Base-by-base conservation (phyloP, 73 alveolate genomes). In the Breviolum minutum region DNA sequence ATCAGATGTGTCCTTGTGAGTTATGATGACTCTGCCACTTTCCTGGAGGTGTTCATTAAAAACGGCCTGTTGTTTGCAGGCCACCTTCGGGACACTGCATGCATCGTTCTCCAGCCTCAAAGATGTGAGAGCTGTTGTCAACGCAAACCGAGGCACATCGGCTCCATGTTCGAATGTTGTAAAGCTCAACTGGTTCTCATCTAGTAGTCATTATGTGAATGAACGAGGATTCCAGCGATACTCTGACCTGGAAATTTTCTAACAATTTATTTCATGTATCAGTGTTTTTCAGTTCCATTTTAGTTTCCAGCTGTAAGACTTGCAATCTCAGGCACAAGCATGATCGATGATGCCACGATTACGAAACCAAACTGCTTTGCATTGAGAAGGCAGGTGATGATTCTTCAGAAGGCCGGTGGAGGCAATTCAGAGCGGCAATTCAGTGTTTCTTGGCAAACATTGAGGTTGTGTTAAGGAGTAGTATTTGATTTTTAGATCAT, bases 321-420 rank as follows among this genome's bases (percentile, higher is more conserved):
- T 71, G 82, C 14, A 3, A 68, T 64, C 16, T 30, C 14, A n/a
- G 26, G 9, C 77, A 69, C 17, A 69, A 9, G 77, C 77, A 5
- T 74, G 60, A 74, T 74, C 16, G 84, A 74, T 7, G 84, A 74
- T 74, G 84, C 84, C 61, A 79, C 87, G 29, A 13, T 63, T n/a
- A 40, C 54, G 5, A 40, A 40, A 40, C 63, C 63, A 29, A 79
- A 79, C 27, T n/a, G 64, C 63, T 79, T 79, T 27, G 64, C 63
- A 7, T 26, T 79, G 9, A 16, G 87, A 13, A 27, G 87, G 14
- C 87, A 79, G 87, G 64, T 79, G 64, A 6, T 79, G 87, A 79
- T 79, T 79, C 32, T 79, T 20, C 64, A 79, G 32, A 79, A 79
- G 66, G 87, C 87, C 32, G 87, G 87, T 11, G 30, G 87, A 13